phyloP scores from a whole-genome alignment of 2,329 filamentous ascomycete genomes.

The Amauroascus niger region DNA sequence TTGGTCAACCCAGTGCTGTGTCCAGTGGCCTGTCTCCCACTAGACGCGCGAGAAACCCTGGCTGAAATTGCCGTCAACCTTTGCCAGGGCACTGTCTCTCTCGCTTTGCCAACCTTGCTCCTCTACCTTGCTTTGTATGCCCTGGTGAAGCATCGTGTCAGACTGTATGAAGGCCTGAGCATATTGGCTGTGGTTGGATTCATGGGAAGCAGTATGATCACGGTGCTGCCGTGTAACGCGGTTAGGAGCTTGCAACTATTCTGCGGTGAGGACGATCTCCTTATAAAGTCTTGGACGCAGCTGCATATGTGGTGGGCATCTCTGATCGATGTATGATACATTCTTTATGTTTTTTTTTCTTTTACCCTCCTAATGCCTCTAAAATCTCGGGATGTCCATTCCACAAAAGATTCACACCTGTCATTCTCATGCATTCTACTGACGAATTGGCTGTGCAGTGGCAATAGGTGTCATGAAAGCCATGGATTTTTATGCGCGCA shows the following conservation, averaged over 20 bases:
- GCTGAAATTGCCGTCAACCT: slow-evolving; percentile 10
- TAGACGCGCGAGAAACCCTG: slow-evolving; percentile 12
- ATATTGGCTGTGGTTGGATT: slow-evolving; percentile 14
- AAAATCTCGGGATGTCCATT: no score
- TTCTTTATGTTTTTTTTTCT: no score
- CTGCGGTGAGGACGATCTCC: slow-evolving; percentile 22
- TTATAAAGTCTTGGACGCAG: background rate
- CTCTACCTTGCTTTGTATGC: slow-evolving; percentile 18
- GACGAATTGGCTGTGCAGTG: slow-evolving; percentile 20
- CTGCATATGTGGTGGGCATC: background rate
- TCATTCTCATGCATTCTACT: background rate
- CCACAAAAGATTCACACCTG: no score
- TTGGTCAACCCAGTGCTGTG: background rate
- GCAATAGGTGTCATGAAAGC: slow-evolving; percentile 34
- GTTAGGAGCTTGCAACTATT: slow-evolving; percentile 28
- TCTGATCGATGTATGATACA: background rate
- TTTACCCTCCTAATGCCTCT: no score
- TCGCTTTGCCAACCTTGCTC: slow-evolving; percentile 15
- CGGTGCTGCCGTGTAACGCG: slow-evolving; percentile 27
- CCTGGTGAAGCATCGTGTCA: slow-evolving; percentile 14
- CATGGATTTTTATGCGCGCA: slow-evolving; percentile 33
- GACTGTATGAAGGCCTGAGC: slow-evolving; percentile 12
- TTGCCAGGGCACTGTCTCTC: slow-evolving; percentile 10
- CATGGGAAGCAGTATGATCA: slow-evolving; percentile 17
- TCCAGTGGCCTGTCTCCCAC: slow-evolving; percentile 2